Conservation (phyloP, 176 grass and related monocot species). For the Musa troglodytarum region DNA sequence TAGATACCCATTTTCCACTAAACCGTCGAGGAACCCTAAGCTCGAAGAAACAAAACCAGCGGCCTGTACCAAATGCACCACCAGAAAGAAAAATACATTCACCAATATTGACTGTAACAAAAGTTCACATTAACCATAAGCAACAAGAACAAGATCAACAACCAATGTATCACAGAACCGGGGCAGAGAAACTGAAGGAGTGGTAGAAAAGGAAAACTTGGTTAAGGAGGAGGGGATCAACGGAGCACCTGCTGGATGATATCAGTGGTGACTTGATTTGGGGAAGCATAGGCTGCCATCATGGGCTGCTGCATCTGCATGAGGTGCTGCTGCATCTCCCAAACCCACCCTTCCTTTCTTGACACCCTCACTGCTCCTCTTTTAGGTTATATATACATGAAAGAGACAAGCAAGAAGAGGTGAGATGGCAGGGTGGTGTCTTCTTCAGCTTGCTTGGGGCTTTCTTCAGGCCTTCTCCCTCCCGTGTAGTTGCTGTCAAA, state of each 20-base stretch:
- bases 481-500: slow-evolving; percentile 6
- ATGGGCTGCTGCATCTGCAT: slow-evolving; percentile 18
- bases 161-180: neutral
- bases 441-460: neutral
- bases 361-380: neutral
- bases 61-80: neutral
- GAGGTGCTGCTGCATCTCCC: slow-evolving; percentile 20
- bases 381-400: neutral
- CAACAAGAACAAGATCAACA: neutral
- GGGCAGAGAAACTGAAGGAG: no score
- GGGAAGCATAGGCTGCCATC: slow-evolving; percentile 18
- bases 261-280: slow-evolving; percentile 21
- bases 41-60: neutral
- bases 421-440: neutral
- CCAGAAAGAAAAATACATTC: neutral
- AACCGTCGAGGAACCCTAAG: neutral
- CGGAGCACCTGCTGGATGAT: slow-evolving; percentile 11
- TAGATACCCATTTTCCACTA: neutral
- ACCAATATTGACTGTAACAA: neutral
- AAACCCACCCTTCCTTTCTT: neutral
- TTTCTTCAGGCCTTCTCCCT: neutral
- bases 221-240: no score
- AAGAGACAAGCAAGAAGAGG: neutral
- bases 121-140: neutral
- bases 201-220: neutral